Evolutionary conservation across 495 filamentous ascomycete species (phyloP).

Genomic region (Aspergillus homomorphus): DNA sequence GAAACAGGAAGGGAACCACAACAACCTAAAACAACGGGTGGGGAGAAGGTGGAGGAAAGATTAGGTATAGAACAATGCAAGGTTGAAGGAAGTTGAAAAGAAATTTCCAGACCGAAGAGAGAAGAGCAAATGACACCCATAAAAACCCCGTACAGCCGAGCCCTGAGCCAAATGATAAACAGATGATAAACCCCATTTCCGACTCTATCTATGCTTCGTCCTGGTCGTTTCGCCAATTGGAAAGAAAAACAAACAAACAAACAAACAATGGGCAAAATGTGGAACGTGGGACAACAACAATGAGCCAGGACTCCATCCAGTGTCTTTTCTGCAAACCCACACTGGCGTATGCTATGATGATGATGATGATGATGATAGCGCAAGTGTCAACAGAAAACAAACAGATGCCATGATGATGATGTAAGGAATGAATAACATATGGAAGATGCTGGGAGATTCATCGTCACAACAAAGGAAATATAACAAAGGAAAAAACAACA

Average conservation of each 20-base stretch:
- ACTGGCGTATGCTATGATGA: slow-evolving; percentile 22
- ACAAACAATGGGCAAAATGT: slow-evolving; percentile 14
- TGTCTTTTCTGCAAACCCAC: slow-evolving; percentile 21
- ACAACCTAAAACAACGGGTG: not conserved
- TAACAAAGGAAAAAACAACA: slow-evolving; percentile 17
- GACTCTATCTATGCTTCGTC: slow-evolving; percentile 20
- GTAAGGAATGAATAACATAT: slow-evolving; percentile 19
- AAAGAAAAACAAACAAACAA: slow-evolving; percentile 16
- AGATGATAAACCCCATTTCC: slow-evolving; percentile 17
- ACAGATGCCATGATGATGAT: slow-evolving; percentile 23
- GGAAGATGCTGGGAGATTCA: slow-evolving; percentile 12
- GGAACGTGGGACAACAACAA: slow-evolving; percentile 19
- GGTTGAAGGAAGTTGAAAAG: slow-evolving; percentile 1
- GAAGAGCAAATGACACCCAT: slow-evolving; percentile 5
- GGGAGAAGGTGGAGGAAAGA: not conserved
- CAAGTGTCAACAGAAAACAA: slow-evolving; percentile 25
- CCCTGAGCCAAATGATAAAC: slow-evolving; percentile 4
- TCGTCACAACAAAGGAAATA: slow-evolving; percentile 22
- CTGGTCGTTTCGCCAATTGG: slow-evolving; percentile 19
- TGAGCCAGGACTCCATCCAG: slow-evolving; percentile 37
- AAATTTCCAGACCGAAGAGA: slow-evolving; percentile 7
- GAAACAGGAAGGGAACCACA: not conserved
- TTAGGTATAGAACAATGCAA: slow-evolving; percentile 2
- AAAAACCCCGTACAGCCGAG: slow-evolving; percentile 11
- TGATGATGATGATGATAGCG: slow-evolving; percentile 16